Evolutionary conservation across 148 eudicot genomes (phyloP).

Genomic region (Cornus controversa): DNA sequence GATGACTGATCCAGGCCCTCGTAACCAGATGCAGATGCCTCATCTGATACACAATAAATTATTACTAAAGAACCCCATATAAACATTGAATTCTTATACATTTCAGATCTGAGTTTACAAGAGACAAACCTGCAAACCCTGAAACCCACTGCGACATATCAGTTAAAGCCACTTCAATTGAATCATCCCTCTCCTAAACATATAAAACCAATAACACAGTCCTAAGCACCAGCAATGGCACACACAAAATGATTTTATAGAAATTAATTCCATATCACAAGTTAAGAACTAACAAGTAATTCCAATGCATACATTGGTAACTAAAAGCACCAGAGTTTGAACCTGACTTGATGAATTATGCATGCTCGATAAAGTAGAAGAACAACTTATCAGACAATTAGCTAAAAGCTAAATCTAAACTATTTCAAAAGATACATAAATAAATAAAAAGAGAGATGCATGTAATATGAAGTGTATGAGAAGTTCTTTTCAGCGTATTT

Average conservation of each 20-base stretch:
- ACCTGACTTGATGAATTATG: constrained; percentile 2
- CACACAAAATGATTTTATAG: neutral
- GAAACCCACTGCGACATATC: constrained; percentile 58
- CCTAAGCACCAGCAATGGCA: constrained; percentile 3
- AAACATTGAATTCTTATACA: neutral
- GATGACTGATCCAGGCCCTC: constrained; percentile 51
- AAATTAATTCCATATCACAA: constrained; percentile 11
- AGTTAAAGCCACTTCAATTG: constrained; percentile 43
- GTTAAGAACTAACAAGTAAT: neutral
- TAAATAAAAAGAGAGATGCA: neutral
- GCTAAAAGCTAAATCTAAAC: neutral
- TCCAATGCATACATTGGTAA: neutral
- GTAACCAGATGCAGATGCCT: constrained; percentile 33
- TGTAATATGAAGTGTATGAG: neutral
- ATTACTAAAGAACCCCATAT: neutral
- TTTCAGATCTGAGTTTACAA: neutral
- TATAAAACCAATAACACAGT: neutral
- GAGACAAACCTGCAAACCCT: constrained; percentile 52
- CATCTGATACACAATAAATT: constrained; percentile 31
- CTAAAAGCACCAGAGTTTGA: neutral
- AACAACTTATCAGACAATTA: neutral
- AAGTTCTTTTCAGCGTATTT: neutral
- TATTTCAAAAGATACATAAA: neutral
- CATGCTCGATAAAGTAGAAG: neutral
- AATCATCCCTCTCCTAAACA: constrained; percentile 47